phyloP scores from a whole-genome alignment of 345 rosid genomes.

The Pistacia integerrima region DNA sequence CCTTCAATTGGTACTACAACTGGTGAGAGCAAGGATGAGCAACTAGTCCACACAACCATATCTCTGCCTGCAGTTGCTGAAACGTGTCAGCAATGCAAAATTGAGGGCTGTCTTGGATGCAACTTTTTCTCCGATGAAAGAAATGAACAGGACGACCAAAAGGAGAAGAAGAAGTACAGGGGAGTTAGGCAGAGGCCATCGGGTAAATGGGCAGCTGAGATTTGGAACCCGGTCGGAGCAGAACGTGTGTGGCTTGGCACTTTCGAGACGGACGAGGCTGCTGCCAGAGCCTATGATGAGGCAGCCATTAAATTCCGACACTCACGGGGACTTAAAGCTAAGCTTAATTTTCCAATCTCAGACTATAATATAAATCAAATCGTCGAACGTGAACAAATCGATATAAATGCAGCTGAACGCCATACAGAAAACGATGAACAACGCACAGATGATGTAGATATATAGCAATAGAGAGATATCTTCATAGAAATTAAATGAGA shows the following conservation, averaged over 20 bases:
- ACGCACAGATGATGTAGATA: too few species aligned
- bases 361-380: constrained; percentile 10
- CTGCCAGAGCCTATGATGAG: constrained; percentile 42
- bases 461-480: too few species aligned
- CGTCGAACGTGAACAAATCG: not conserved
- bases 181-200: constrained; percentile 44
- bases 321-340: constrained; percentile 28
- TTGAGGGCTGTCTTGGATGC: constrained; percentile 17
- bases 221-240: constrained; percentile 29
- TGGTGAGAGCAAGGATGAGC: not conserved
- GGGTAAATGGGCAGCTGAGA: constrained; percentile 50
- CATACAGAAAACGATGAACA: not conserved
- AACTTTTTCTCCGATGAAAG: constrained; percentile 11
- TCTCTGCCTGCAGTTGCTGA: constrained; percentile 9
- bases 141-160: not conserved
- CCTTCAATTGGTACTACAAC: too few species aligned
- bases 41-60: not conserved
- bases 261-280: constrained; percentile 35
- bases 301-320: constrained; percentile 30
- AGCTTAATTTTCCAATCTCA: constrained; percentile 36
- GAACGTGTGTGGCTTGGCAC: constrained; percentile 42
- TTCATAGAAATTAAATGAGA: too few species aligned
- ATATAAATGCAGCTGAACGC: not conserved
- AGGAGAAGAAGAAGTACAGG: constrained; percentile 30
- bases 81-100: constrained; percentile 18